Evolutionary conservation across 2,329 filamentous ascomycete species (phyloP).

Genomic region (Calonectria fujianensis): DNA sequence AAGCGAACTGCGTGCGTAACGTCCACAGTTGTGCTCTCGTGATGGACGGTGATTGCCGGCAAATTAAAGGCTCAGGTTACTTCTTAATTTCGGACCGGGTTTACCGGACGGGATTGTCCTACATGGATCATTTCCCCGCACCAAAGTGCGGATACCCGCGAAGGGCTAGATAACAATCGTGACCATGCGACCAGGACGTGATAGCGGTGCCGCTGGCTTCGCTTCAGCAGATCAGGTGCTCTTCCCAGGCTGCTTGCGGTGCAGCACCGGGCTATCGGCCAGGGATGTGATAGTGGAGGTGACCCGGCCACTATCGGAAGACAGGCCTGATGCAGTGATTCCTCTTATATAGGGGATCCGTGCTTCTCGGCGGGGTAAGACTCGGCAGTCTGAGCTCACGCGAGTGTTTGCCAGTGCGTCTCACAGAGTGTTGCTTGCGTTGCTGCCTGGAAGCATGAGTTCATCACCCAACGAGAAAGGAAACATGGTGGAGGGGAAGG

Average conservation of each 20-base stretch:
- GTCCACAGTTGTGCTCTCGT: neutral
- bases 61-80: constrained; percentile 25
- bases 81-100: constrained; percentile 22
- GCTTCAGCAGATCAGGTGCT: constrained; percentile 4
- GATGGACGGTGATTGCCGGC: constrained; percentile 20
- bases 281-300: constrained; percentile 19
- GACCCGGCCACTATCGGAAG: constrained; percentile 10
- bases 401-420: constrained; percentile 13
- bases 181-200: neutral
- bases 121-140: constrained; percentile 18
- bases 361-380: constrained; percentile 33
- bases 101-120: constrained; percentile 19
- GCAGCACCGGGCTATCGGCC: constrained; percentile 6
- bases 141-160: neutral
- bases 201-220: neutral
- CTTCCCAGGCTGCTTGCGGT: neutral
- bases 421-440: constrained; percentile 20
- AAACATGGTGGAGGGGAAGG: constrained; percentile 28
- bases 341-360: constrained; percentile 28
- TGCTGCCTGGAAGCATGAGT: constrained; percentile 15
- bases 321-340: constrained; percentile 11
- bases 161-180: constrained; percentile 13
- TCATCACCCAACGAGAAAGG: constrained; percentile 31
- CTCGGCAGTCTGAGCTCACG: constrained; percentile 13
- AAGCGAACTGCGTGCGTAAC: neutral